Base-by-base conservation (phyloP, 495 filamentous ascomycete genomes). In the Lasiosphaeria hispida region DNA sequence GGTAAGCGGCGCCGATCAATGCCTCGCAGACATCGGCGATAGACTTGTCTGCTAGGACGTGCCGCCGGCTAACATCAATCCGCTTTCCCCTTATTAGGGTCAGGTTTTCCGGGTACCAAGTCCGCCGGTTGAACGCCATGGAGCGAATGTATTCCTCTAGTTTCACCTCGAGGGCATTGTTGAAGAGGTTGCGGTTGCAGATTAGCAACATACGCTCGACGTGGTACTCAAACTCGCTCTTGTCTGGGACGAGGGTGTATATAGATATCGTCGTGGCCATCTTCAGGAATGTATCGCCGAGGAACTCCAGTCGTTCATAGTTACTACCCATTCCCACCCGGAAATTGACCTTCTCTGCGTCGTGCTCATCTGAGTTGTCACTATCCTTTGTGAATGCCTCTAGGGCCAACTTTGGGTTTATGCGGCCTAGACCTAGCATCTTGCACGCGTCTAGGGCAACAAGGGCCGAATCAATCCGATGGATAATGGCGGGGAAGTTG, bases 1-100 rank as follows among this genome's bases (percentile, higher is more conserved):
- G 76, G 42, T 96, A 81, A 0, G 94, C 87, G 4, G 92, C 94
- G 13, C 92, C 94, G 52, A 98, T 97, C 60, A 97, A 67, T 3
- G 94, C 94, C 70, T 98, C 94, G 57, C 91, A 96, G 15, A 98
- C 92, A 74, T 98, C 94, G n/a, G 94, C 94, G 68, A 96, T 88
- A 4, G 90, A 86, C 72, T 98, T 98, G 66, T 96, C 89, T 3
- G 83, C 88, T 6, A 98, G 82, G 0, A 73, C 66, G 63, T 97
- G 93, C 33, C 60, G 62, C 0, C 56, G 58, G 0, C 17, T 43
- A 18, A 71, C 67, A 55, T 82, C 74, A 7, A 75, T 78, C 11
- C 18, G 71, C 70, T 78, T 80, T 18, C 79, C 76, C 53, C 76
- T 81, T 14, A 80, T 85, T 34, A 82, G 58, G 0, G 60, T 61